Conservation (phyloP, 2,329 filamentous ascomycete species). For the Corniculantispora saksenae region DNA sequence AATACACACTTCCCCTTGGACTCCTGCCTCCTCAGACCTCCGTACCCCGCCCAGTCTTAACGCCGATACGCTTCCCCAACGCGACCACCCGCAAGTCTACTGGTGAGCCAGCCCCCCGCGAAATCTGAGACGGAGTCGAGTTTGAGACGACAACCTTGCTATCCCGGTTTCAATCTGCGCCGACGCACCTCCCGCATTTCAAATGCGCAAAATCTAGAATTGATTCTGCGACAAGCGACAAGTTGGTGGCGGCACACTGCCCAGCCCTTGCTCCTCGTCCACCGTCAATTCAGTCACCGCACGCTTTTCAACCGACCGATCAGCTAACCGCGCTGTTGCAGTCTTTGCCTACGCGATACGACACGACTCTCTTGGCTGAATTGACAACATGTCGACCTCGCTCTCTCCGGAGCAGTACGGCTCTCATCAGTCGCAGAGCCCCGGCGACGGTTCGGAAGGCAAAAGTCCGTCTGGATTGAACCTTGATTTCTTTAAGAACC, state of each 20-base stretch:
- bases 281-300: background rate
- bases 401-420: conserved; percentile 43
- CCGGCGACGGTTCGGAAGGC: conserved; percentile 29
- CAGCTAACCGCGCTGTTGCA: background rate
- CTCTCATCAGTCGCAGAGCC: conserved; percentile 29
- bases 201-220: background rate
- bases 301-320: background rate
- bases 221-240: background rate
- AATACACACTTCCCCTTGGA: background rate
- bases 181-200: background rate
- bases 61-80: conserved; percentile 5
- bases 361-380: background rate
- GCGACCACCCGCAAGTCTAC: background rate
- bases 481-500: conserved; percentile 64
- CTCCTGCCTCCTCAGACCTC: background rate
- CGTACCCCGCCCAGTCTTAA: conserved; percentile 10
- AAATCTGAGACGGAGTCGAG: conserved; percentile 13
- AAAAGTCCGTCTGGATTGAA: conserved; percentile 49
- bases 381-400: conserved; percentile 33
- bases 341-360: background rate
- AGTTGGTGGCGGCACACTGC: background rate
- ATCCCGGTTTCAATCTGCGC: conserved; percentile 17
- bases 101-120: conserved; percentile 14
- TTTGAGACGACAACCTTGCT: conserved; percentile 11
- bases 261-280: background rate